phyloP scores from a whole-genome alignment of 2,329 filamentous ascomycete genomes.

The Aspergillus piperis region DNA sequence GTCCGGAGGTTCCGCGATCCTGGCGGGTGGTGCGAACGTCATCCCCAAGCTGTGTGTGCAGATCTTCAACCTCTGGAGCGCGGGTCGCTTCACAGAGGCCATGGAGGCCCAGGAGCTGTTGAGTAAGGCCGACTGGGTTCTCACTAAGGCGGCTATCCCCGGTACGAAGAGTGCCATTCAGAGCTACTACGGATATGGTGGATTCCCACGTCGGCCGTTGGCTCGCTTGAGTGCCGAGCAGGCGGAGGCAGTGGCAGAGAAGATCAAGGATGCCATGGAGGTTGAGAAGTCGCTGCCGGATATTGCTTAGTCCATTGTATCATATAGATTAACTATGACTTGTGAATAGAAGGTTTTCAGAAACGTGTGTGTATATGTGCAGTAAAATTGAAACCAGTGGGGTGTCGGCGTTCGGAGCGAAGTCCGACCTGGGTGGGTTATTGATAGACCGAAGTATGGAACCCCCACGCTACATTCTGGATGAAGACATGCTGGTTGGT shows the following conservation, averaged over 20 bases:
- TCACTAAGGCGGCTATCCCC: slow-evolving; percentile 80
- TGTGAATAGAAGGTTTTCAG: neutral
- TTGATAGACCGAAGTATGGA: neutral
- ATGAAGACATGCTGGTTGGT: neutral
- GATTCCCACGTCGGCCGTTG: slow-evolving; percentile 68
- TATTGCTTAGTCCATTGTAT: slow-evolving; percentile 29
- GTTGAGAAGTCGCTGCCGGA: slow-evolving; percentile 39
- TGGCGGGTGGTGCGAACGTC: slow-evolving; percentile 84
- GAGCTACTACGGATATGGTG: slow-evolving; percentile 81
- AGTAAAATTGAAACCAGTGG: neutral
- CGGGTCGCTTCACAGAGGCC: slow-evolving; percentile 75
- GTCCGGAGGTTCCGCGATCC: slow-evolving; percentile 80
- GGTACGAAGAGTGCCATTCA: slow-evolving; percentile 85
- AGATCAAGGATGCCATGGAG: slow-evolving; percentile 39
- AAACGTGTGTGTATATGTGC: neutral
- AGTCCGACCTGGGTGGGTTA: neutral
- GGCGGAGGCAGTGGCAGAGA: slow-evolving; percentile 32
- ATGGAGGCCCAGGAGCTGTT: slow-evolving; percentile 73
- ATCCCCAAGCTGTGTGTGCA: slow-evolving; percentile 80
- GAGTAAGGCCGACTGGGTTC: slow-evolving; percentile 77
- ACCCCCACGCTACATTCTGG: neutral
- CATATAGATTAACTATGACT: neutral
- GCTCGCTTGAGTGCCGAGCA: slow-evolving; percentile 35
- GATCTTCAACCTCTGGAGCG: slow-evolving; percentile 75
- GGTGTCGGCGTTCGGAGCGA: neutral